Evolutionary conservation across 2,329 filamentous ascomycete species (phyloP), one percentile per base, ranked within the genome.

Genomic region (Curvularia verruculosa): DNA sequence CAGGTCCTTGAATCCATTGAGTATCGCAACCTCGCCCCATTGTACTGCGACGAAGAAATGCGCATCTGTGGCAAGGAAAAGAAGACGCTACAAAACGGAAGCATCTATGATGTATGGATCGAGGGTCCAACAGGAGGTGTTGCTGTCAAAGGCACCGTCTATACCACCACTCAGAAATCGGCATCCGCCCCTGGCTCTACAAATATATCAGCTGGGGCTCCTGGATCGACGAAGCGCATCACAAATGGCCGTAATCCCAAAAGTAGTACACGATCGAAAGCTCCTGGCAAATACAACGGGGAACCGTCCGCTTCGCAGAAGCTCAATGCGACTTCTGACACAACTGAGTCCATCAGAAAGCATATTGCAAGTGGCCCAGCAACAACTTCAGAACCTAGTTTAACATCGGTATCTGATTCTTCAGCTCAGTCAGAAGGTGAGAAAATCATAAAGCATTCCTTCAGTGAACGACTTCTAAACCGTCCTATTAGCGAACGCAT

Each of bases 1-100:
- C 73, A 77, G 46, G 65, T 69, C 18, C 77, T 94, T 21, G 72
- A 77, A 45, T 80, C 75, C 10, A 84, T 97, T 49, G 83, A 89
- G 51, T 98, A 98, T 75, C 85, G 87, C 48, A 96, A 97, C 73
- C 75, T 96, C 24, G 86, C 89, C 9, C 93, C 94, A 13, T 79
- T 98, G 19, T 96, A 92, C 73, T 90, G 87, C 28, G 81, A 84
- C 41, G 89, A 95, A 74, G 75, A 83, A 49, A 81, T 96, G 76
- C 85, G 76, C 28, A 81, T 97, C 3, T 94, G 91, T 67, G 83
- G 89, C 13, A 83, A 84, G 60, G 80, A 75, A 55, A 75, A 75
- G n/a, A 77, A 70, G 28, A 63, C 41, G 8, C 52, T 39, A 15
- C n/a, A 56, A 1, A 55, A 59, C 7, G 64, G 56, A 15, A 53